Evolutionary conservation across 2,329 filamentous ascomycete genomes (phyloP).

Genomic region (Fusarium pseudonygamai): DNA sequence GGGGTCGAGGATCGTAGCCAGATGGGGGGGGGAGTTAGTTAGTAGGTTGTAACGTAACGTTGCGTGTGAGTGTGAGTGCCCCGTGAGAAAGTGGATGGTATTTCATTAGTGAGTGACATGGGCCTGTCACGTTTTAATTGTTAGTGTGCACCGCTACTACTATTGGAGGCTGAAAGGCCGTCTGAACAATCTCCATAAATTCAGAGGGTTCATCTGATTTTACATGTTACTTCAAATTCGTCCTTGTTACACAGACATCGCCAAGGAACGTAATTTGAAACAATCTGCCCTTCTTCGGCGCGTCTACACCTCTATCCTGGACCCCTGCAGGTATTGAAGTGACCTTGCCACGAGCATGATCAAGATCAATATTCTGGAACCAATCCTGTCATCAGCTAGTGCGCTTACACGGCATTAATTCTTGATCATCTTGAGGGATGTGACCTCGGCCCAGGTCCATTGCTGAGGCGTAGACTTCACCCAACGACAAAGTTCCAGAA

Average conservation of each 20-base stretch:
- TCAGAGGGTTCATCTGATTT: conserved; percentile 18
- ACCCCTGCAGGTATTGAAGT: conserved; percentile 5
- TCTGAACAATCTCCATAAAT: conserved; percentile 21
- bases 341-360: background rate
- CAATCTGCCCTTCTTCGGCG: conserved; percentile 19
- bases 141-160: conserved; percentile 25
- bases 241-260: conserved; percentile 16
- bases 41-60: conserved; percentile 28
- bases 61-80: conserved; percentile 35
- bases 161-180: background rate
- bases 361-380: background rate
- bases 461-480: background rate
- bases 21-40: background rate
- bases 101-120: background rate
- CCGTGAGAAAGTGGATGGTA: conserved; percentile 32
- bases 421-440: background rate
- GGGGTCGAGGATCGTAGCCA: background rate
- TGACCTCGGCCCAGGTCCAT: background rate
- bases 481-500: background rate
- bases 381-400: conserved; percentile 11
- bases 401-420: conserved; percentile 6
- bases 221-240: conserved; percentile 26
- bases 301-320: conserved; percentile 1
- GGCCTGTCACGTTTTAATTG: conserved; percentile 9
- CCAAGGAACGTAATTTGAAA: conserved; percentile 21